These are phyloP conservation scores for Sarocladiaceae sp. DNA, from an alignment of 2,329 filamentous ascomycete species.

Conservation along the genomic window DNA sequence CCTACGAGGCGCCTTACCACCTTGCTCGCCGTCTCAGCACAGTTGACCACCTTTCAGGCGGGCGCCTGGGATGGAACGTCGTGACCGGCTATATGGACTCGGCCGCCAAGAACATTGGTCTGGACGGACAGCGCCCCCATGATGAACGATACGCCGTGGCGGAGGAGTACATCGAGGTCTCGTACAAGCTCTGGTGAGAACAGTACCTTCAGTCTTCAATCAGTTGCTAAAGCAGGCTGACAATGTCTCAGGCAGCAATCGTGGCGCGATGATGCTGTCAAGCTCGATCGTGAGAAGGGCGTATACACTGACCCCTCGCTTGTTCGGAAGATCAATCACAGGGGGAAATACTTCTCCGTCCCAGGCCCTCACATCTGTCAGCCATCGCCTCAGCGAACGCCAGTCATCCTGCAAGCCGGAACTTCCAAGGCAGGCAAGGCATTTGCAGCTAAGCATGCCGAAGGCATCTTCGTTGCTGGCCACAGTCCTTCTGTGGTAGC, in stretches of 20 bases:
- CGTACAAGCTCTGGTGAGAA: constrained; percentile 57
- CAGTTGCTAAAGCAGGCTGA: background rate
- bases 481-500: constrained; percentile 25
- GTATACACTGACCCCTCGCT: constrained; percentile 36
- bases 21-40: constrained; percentile 62
- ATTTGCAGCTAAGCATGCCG: constrained; percentile 56
- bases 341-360: constrained; percentile 51
- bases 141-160: constrained; percentile 54
- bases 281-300: constrained; percentile 38
- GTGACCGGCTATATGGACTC: constrained; percentile 66
- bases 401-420: constrained; percentile 57
- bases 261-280: constrained; percentile 11
- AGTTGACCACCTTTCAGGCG: constrained; percentile 50
- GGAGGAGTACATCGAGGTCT: constrained; percentile 54
- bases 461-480: constrained; percentile 56
- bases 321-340: constrained; percentile 56
- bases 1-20: constrained; percentile 66
- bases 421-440: constrained; percentile 51
- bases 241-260: constrained; percentile 2
- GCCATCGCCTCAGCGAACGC: constrained; percentile 55
- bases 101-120: constrained; percentile 59
- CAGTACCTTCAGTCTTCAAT: background rate
- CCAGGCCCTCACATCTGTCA: constrained; percentile 53
- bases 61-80: constrained; percentile 48
- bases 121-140: constrained; percentile 44